A percentile compares a stretch with the other conserved stretches of the same genome.
These are phyloP conservation scores for Tricholoma saponaceum DNA, from an alignment of 768 basidiomycete species.

Conservation along the genomic window DNA sequence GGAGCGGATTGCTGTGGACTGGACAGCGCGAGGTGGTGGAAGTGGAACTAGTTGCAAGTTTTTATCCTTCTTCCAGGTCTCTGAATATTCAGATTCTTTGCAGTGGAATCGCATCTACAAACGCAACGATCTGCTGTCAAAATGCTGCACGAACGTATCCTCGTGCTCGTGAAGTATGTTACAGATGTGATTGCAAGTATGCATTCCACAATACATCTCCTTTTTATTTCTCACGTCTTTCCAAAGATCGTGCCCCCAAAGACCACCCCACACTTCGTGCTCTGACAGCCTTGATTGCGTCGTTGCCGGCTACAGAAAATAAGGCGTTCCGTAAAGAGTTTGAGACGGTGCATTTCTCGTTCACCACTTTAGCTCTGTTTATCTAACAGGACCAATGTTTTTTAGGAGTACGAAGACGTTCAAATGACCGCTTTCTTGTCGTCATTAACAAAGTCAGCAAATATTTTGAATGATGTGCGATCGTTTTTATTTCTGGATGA, in stretches of 20 bases:
- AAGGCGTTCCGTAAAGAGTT: slow-evolving; percentile 85
- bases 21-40: slow-evolving; percentile 83
- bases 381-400: not conserved
- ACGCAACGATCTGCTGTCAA: slow-evolving; percentile 93
- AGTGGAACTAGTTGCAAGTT: slow-evolving; percentile 75
- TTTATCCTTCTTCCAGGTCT: not conserved
- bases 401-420: slow-evolving; percentile 92
- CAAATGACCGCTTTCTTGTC: slow-evolving; percentile 89
- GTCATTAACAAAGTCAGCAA: slow-evolving; percentile 83
- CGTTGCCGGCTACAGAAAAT: slow-evolving; percentile 83
- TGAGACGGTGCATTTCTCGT: slow-evolving; percentile 53
- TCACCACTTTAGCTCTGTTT: not conserved
- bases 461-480: slow-evolving; percentile 84
- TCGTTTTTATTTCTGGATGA: not conserved
- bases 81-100: slow-evolving; percentile 4
- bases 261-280: slow-evolving; percentile 84
- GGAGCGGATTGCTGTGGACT: slow-evolving; percentile 97
- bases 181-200: slow-evolving; percentile 68
- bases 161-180: slow-evolving; percentile 85
- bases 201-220: slow-evolving; percentile 10
- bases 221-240: not conserved
- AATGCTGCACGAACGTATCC: slow-evolving; percentile 92
- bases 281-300: slow-evolving; percentile 81
- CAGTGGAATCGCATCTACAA: slow-evolving; percentile 88
- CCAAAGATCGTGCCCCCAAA: slow-evolving; percentile 60